A percentile compares a stretch with the other conserved stretches of the same genome.
Evolutionary conservation across 2,329 filamentous ascomycete genomes (phyloP).

Genomic region (Graphium sp.): DNA sequence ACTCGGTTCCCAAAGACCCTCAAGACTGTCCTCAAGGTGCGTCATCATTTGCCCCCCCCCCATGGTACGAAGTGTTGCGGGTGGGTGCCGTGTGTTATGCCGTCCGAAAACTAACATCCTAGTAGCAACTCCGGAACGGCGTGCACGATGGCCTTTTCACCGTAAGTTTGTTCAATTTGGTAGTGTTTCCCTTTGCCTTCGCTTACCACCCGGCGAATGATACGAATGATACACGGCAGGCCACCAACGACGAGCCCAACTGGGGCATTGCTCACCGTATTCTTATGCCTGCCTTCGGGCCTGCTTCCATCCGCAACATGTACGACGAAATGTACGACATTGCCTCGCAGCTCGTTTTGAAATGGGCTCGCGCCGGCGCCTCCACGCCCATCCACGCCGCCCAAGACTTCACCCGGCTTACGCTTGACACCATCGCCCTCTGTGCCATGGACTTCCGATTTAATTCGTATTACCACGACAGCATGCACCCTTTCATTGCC

Average conservation of each 20-base stretch:
- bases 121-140: slow-evolving; percentile 37
- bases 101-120: slow-evolving; percentile 1
- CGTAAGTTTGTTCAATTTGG: slow-evolving; percentile 14
- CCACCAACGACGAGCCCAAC: slow-evolving; percentile 30
- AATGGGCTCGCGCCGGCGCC: slow-evolving; percentile 49
- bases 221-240: too few species aligned
- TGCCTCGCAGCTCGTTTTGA: slow-evolving; percentile 46
- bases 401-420: slow-evolving; percentile 56
- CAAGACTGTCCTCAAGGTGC: slow-evolving; percentile 24
- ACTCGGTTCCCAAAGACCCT: slow-evolving; percentile 46
- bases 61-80: background rate
- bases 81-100: background rate
- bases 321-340: slow-evolving; percentile 56
- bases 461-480: slow-evolving; percentile 56
- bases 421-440: slow-evolving; percentile 55
- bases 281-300: slow-evolving; percentile 53
- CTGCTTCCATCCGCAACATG: slow-evolving; percentile 50
- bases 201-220: slow-evolving; percentile 11
- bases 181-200: too few species aligned
- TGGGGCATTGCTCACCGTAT: slow-evolving; percentile 53
- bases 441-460: slow-evolving; percentile 59
- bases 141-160: slow-evolving; percentile 53
- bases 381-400: slow-evolving; percentile 37
- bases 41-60: slow-evolving; percentile 6
- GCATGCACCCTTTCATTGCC: slow-evolving; percentile 52